Base-by-base conservation (phyloP, 179 eudicot species). In the Monotropa hypopitys region DNA sequence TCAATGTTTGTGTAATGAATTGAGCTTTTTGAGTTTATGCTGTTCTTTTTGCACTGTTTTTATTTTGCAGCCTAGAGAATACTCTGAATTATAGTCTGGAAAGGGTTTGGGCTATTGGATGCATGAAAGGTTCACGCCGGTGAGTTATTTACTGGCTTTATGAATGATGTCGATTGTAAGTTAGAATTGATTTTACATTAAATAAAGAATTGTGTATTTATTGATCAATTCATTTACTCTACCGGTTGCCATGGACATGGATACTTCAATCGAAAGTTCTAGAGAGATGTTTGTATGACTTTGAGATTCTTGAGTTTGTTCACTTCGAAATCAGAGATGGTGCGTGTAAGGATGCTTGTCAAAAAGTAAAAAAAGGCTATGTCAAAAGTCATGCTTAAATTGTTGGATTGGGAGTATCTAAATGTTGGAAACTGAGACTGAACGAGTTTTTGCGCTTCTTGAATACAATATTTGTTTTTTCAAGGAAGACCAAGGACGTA, bases 21-120 rank as follows among this genome's bases (percentile, higher is more conserved):
- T 49, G 50, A 63, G 40, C 45, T 42, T 63, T 35, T 42, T 67
- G 53, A 53, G 71, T 53, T 74, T 56, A 3, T 67, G 51, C 67
- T 73, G 49, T 20, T 72, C 4, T 69, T 70, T 47, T 42, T 32
- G 45, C 66, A 26, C 74, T 57, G 23, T 13, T 65, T 68, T 77
- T 77, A n/a, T 26, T 78, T 79, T 80, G 82, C 91, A 91, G 96
- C 83, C 96, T 91, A 69, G 98, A 94, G 78, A 94, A 92, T 84
- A 90, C 98, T 40, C 84, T 94, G 73, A 94, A 94, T 63, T 94
- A 94, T 82, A 97, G 97, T 57, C 94, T 94, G 59, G 98, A 92
- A 88, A 90, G 98, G 84, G 98, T 94, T 78, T 94, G 98, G 98
- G 92, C 98, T 71, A 82, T 94, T 79, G 97, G 96, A 78, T 90